Base-by-base conservation (phyloP, 495 filamentous ascomycete genomes). In the Penicillium atrosanguineum region DNA sequence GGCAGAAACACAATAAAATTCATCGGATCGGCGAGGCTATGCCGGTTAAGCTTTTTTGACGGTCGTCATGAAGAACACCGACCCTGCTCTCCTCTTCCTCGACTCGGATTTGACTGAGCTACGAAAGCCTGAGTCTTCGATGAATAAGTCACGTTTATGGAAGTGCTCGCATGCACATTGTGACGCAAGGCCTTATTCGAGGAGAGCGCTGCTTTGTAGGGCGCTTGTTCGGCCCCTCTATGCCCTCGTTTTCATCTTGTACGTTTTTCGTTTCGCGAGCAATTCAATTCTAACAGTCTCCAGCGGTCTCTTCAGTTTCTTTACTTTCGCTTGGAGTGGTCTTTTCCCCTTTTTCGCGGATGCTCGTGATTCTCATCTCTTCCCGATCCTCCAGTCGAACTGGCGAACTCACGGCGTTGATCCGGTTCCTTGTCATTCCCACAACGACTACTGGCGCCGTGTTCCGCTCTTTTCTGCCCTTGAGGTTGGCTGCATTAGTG, bases 381-480 rank as follows among this genome's bases (percentile, higher is more conserved):
- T 73, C 47, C 43, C 43, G 4, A 19, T 45, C 31, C 14, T 52
- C 20, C 59, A 14, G 16, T 40, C 62, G 11, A 29, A 55, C 14
- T 61, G 51, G 50, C 42, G 45, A 9, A 65, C 53, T 0, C 50
- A 55, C 25, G 61, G 51, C 48, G 53, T 64, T 4, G 25, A 37
- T 28, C 55, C 61, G 2, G 37, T 60, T 15, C n/a, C 37, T 23
- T 60, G 57, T 14, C 48, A 60, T 61, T 89, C 85, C 0, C 89
- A 93, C 68, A 93, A 93, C 60, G 89, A 91, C 68, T 91, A 91
- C 67, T 90, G 68, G 66, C 83, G 87, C 4, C 76, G 72, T 16
- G 76, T 62, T 28, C 50, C 55, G 21, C 52, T 86, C 7, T 81
- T 71, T 48, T 77, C 77, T 6, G 81, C 80, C 1, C 55, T 87